Percentiles rank a stretch among this genome's conserved stretches.
phyloP scores from a whole-genome alignment of 306 rosid genomes.

The Vachellia pachyceras region DNA sequence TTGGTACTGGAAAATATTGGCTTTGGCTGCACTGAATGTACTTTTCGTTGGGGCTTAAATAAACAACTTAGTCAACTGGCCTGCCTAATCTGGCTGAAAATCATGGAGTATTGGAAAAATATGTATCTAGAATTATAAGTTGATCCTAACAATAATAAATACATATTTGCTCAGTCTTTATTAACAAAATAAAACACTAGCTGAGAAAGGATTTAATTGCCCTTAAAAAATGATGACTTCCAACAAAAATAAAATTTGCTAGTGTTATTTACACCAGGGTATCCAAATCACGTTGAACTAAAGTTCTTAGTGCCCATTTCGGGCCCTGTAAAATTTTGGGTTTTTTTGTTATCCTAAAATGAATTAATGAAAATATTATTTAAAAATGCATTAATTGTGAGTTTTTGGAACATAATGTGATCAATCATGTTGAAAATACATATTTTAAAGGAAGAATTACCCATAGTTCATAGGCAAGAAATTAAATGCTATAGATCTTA shows the following conservation, averaged over 20 bases:
- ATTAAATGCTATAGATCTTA: too few species aligned
- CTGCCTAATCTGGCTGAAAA: background rate
- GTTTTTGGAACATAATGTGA: background rate
- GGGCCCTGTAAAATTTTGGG: background rate
- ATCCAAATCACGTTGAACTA: background rate
- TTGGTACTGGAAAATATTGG: background rate
- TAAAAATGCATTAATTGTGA: background rate
- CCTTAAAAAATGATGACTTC: background rate
- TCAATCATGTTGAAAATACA: background rate
- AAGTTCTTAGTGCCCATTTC: background rate
- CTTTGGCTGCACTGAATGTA: background rate
- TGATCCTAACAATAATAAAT: background rate
- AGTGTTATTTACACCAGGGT: conserved; percentile 1
- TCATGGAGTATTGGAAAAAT: background rate
- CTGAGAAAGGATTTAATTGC: background rate
- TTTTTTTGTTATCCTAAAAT: conserved; percentile 9
- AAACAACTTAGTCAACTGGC: background rate
- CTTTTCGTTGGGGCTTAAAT: background rate
- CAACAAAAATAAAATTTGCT: background rate
- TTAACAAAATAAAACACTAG: background rate
- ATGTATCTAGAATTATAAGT: background rate
- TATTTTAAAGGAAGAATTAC: background rate
- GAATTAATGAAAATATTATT: background rate
- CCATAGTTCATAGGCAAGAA: background rate
- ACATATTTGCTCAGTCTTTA: background rate